phyloP scores from a whole-genome alignment of 305 asterid species.

The Caryopteris hybrid region DNA sequence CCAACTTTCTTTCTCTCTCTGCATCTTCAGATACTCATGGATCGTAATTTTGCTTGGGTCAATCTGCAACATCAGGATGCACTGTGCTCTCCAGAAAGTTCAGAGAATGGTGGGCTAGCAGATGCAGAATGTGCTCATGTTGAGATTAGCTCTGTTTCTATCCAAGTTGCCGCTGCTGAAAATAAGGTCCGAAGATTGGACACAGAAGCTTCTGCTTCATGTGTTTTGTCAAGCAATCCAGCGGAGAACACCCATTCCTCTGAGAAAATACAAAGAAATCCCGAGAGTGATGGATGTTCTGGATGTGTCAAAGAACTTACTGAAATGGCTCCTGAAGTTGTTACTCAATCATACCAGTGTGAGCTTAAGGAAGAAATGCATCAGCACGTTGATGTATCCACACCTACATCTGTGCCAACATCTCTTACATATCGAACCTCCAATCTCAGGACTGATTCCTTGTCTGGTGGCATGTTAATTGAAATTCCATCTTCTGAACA shows the following conservation, averaged over 20 bases:
- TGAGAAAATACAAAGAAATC: conserved; percentile 23
- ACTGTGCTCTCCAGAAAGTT: conserved; percentile 23
- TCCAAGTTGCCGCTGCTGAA: conserved; percentile 18
- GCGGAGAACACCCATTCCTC: conserved; percentile 20
- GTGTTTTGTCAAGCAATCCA: conserved; percentile 23
- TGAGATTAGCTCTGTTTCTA: conserved; percentile 27
- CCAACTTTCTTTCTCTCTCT: conserved; percentile 60
- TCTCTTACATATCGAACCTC: conserved; percentile 29
- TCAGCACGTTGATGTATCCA: conserved; percentile 30
- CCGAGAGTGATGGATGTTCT: conserved; percentile 8
- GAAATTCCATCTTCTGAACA: conserved; percentile 56
- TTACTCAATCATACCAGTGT: conserved; percentile 20
- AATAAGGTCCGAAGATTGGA: conserved; percentile 22
- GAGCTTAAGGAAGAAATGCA: conserved; percentile 22
- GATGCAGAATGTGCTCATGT: conserved; percentile 28
- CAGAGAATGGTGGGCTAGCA: conserved; percentile 32
- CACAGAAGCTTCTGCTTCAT: conserved; percentile 22
- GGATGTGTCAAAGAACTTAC: background rate
- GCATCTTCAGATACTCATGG: conserved; percentile 77
- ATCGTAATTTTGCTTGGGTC: conserved; percentile 41
- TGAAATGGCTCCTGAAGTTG: conserved; percentile 22
- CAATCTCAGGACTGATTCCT: conserved; percentile 25
- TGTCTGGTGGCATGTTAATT: conserved; percentile 40
- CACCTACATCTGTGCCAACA: conserved; percentile 21
- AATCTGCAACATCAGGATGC: conserved; percentile 46